Evolutionary conservation across 441 rosid species (phyloP).

Genomic region (Syzygium malaccense): DNA sequence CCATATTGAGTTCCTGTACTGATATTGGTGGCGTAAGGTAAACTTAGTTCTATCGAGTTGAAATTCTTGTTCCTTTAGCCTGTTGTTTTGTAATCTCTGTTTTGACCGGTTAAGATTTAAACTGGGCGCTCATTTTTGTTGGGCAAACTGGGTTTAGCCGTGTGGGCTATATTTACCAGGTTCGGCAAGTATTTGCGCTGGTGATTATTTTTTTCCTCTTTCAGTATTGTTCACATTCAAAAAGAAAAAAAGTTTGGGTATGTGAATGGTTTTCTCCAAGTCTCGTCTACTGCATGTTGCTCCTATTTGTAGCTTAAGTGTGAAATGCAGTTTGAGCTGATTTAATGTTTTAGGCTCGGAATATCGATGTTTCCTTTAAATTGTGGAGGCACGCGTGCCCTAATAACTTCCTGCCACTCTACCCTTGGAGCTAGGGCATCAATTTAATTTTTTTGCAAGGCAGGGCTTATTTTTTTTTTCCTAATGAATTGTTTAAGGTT

Average conservation of each 20-base stretch:
- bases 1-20: constrained; percentile 81
- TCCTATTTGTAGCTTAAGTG: neutral
- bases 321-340: neutral
- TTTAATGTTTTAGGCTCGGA: neutral
- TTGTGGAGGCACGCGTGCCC: neutral
- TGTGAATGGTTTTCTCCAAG: neutral
- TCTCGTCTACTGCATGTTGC: neutral
- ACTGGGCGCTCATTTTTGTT: neutral
- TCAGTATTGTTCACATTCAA: neutral
- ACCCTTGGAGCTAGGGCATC: neutral
- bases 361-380: neutral
- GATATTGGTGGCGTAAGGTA: constrained; percentile 92
- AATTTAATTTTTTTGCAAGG: neutral
- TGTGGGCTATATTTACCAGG: neutral
- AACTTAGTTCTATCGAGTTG: neutral
- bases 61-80: neutral
- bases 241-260: neutral
- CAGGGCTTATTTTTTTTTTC: neutral
- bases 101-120: neutral
- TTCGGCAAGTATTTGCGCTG: neutral
- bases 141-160: neutral
- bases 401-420: neutral
- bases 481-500: neutral
- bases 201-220: neutral
- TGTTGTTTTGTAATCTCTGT: neutral